phyloP scores from a whole-genome alignment of 208 protist genomes.

The Borovskyia barvae region DNA sequence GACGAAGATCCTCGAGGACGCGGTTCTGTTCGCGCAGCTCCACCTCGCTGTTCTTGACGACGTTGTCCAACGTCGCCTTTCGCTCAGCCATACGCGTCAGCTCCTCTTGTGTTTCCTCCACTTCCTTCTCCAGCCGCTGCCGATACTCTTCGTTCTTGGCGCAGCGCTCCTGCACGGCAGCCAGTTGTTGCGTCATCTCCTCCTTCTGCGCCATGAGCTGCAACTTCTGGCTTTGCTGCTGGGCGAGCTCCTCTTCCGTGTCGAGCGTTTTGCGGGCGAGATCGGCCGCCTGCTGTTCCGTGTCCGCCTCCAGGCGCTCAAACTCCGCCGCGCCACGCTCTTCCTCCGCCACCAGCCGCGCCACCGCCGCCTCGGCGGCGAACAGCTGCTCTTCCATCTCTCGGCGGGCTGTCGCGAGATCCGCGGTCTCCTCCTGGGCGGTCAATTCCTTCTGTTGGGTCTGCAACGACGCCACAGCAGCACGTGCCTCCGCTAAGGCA shows the following conservation, averaged over 20 bases:
- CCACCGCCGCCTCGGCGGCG: slow-evolving; percentile 38
- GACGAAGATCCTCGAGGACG: slow-evolving; percentile 47
- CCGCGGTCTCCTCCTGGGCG: slow-evolving; percentile 34
- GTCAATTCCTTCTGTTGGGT: slow-evolving; percentile 33
- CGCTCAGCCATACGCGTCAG: slow-evolving; percentile 58
- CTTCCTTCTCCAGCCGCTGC: slow-evolving; percentile 66
- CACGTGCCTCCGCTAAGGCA: slow-evolving; percentile 30
- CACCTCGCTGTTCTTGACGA: slow-evolving; percentile 78
- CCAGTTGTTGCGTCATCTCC: slow-evolving; percentile 31
- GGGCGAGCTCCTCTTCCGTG: slow-evolving; percentile 51
- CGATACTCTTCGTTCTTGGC: slow-evolving; percentile 44
- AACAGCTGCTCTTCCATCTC: slow-evolving; percentile 61
- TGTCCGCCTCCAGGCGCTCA: slow-evolving; percentile 78
- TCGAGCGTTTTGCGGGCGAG: slow-evolving; percentile 53
- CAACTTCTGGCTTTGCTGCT: slow-evolving; percentile 42
- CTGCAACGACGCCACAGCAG: slow-evolving; percentile 21
- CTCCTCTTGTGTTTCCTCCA: slow-evolving; percentile 78
- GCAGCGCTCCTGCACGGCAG: slow-evolving; percentile 42
- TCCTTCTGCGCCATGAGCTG: slow-evolving; percentile 29
- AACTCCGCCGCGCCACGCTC: slow-evolving; percentile 55
- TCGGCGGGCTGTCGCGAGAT: slow-evolving; percentile 33
- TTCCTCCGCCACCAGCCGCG: slow-evolving; percentile 43
- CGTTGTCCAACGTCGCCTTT: slow-evolving; percentile 53
- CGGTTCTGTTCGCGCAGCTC: slow-evolving; percentile 61
- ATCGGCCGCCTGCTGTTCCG: slow-evolving; percentile 57